Evolutionary conservation across 2,329 filamentous ascomycete genomes (phyloP), one percentile per base, ranked within the genome.

Genomic region (Nemania serpens): DNA sequence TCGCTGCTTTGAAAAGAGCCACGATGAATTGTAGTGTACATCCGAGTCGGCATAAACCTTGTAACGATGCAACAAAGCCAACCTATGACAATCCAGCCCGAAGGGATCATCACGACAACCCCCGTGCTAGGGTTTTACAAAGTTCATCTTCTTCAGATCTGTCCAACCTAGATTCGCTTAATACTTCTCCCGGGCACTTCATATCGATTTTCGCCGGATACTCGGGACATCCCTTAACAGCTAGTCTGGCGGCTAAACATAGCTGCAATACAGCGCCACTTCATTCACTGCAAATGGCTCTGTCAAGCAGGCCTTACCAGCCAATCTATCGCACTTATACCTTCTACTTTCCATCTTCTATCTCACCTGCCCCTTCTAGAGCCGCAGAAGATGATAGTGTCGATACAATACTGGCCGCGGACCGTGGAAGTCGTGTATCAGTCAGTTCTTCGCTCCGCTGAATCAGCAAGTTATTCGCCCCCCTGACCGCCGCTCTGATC

Each of bases 191-290:
- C 17, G 29, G 18, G 34, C 29, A n/a, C 34, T 22, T 17, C 15
- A 56, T 57, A 36, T 47, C 39, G 22, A 22, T 39, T 20, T 5
- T 18, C 12, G 5, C 18, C 18, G 13, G 25, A 20, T 36, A 4
- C 25, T 29, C 25, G 25, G 25, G 25, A 29, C 25, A 29, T 29
- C 25, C 25, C 4, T 39, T 39, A 39, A n/a, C 36, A 39, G 36
- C 36, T 13, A 39, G 15, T 39, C 11, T 12, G 11, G 36, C 36
- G 54, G 59, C 62, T 58, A 58, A 61, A 55, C 45, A 29, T 29
- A 29, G 25, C 39, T 49, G 18, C 48, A 39, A 47, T 50, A 54
- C 36, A 45, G 25, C n/a, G 43, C 15, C 15, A 54, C 18, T 9
- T 42, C 41, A 15, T 41, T 20, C 47, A 25, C 17, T 33, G 34